Conservation (phyloP, 2,329 filamentous ascomycete species). For the Apiospora rasikravindrae region DNA sequence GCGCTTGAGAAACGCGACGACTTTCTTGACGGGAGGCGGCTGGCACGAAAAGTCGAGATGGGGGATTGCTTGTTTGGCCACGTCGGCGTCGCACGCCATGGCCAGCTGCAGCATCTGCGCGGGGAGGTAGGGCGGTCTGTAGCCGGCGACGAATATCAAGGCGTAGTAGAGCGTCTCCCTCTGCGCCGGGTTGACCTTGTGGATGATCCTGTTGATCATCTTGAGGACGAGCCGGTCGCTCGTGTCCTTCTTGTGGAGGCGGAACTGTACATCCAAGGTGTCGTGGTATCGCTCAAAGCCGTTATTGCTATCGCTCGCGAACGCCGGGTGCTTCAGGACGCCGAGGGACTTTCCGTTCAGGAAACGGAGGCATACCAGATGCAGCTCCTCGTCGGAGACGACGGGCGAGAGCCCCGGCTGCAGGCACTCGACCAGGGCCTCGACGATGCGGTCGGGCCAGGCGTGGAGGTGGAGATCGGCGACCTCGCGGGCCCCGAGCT, state of each 20-base stretch:
- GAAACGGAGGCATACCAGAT: not conserved
- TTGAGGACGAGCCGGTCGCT: not conserved
- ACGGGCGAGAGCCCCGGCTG: not conserved
- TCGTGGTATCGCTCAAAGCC: not conserved
- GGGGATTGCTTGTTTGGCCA: not conserved
- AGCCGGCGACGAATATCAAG: not conserved
- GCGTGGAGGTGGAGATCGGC: not conserved
- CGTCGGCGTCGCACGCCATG: constrained; percentile 7
- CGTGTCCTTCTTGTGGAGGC: not conserved
- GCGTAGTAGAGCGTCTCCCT: not conserved
- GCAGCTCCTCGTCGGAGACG: not conserved
- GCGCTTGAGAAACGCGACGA: not conserved
- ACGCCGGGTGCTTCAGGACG: not conserved
- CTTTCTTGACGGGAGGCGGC: not conserved
- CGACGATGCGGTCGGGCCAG: not conserved
- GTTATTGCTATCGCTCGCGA: not conserved
- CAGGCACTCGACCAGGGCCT: not conserved
- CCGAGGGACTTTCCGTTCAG: not conserved
- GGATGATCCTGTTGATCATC: not conserved
- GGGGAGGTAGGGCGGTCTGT: not conserved
- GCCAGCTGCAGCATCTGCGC: not conserved
- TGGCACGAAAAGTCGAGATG: not conserved
- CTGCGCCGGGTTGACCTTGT: not conserved
- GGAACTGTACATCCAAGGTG: not conserved
- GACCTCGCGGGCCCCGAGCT: not conserved